Evolutionary conservation across 257 asterid genomes (phyloP).

Genomic region (Solanum ahanhuiri): DNA sequence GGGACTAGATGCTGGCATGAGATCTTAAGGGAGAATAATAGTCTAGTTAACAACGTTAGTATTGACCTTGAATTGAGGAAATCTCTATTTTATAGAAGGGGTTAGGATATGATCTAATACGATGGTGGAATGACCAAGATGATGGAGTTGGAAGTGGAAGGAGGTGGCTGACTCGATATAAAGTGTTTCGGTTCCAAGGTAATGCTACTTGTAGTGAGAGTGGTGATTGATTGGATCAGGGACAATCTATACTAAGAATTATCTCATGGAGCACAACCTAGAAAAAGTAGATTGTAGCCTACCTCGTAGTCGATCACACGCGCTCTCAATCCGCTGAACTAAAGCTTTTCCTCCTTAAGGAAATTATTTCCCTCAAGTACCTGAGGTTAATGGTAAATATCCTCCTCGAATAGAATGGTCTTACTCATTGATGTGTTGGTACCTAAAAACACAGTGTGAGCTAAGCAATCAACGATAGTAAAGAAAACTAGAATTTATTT

Average conservation of each 20-base stretch:
- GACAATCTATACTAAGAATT: background rate
- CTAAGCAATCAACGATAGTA: background rate
- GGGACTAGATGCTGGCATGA: background rate
- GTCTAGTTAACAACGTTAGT: background rate
- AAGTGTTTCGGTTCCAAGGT: background rate
- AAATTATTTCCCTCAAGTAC: too few species aligned
- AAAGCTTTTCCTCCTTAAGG: background rate
- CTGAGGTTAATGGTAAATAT: background rate
- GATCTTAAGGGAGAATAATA: background rate
- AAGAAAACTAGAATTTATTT: background rate
- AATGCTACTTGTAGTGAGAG: background rate
- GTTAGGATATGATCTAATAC: background rate
- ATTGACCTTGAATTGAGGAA: background rate
- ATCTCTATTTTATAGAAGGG: background rate
- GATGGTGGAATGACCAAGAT: background rate
- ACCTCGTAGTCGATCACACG: background rate
- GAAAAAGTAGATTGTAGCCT: background rate
- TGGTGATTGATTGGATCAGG: background rate
- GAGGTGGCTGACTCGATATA: background rate
- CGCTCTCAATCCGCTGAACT: background rate
- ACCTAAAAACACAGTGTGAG: background rate
- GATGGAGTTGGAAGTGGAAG: background rate
- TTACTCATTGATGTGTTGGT: background rate
- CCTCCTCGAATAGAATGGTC: background rate
- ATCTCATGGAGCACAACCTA: background rate